phyloP scores from a whole-genome alignment of 768 basidiomycete genomes.

The Mycena maculata region DNA sequence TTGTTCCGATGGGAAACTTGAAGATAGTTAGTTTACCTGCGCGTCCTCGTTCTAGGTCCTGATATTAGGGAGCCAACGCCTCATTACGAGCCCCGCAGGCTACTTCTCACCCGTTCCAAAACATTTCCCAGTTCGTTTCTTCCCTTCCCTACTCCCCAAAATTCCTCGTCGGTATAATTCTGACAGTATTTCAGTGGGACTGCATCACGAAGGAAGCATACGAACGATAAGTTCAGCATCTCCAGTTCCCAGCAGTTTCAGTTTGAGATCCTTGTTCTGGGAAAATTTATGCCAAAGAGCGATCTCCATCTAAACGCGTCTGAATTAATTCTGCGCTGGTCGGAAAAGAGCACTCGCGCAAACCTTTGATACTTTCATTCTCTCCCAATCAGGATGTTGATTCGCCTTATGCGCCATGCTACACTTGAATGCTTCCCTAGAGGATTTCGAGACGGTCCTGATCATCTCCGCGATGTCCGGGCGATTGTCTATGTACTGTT shows the following conservation, averaged over 20 bases:
- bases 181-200: conserved; percentile 24
- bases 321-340: background rate
- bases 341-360: background rate
- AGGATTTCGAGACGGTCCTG: background rate
- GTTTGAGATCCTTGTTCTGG: background rate
- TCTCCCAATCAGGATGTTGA: background rate
- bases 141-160: conserved; percentile 62
- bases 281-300: background rate
- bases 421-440: background rate
- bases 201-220: background rate
- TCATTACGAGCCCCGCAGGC: conserved; percentile 37
- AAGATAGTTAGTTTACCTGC: no score
- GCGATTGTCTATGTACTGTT: background rate
- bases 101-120: conserved; percentile 54
- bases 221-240: background rate
- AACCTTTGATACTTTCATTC: background rate
- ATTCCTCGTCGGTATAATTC: conserved; percentile 59
- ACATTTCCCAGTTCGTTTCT: conserved; percentile 66
- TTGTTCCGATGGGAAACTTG: no score
- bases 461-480: background rate
- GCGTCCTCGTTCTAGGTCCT: no score
- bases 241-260: background rate
- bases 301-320: background rate
- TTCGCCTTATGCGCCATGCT: background rate
- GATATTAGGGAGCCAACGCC: no score